These are phyloP conservation scores for Coemansia pectinata DNA, from an alignment of 192 early-diverging fungal genomes.

Conservation along the genomic window DNA sequence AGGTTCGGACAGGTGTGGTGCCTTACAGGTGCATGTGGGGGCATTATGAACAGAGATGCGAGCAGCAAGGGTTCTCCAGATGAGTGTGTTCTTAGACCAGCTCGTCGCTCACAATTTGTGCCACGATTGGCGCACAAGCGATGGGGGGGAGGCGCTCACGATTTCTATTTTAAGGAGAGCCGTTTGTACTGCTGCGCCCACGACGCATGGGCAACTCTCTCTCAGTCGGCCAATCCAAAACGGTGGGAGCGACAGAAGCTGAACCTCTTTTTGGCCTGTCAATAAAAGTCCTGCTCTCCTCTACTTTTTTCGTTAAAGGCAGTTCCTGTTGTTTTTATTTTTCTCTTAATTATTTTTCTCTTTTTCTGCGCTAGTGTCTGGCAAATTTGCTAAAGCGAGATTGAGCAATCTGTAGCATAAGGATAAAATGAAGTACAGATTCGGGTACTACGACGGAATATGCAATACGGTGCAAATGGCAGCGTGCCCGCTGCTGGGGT, in stretches of 20 bases:
- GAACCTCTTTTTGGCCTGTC: constrained; percentile 7
- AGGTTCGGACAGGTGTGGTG: neutral
- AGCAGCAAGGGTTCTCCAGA: constrained; percentile 1
- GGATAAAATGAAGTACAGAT: constrained; percentile 43
- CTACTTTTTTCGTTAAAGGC: neutral
- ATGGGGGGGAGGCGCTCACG: neutral
- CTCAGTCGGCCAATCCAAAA: neutral
- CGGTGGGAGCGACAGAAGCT: neutral
- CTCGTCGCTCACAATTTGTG: neutral
- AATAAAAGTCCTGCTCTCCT: neutral
- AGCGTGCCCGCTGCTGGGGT: constrained; percentile 88
- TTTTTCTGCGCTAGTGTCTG: neutral
- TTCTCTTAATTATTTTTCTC: constrained; percentile 10
- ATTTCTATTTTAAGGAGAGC: neutral
- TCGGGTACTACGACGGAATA: constrained; percentile 89
- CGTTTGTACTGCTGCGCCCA: neutral
- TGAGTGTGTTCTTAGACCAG: neutral
- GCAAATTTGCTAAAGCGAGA: constrained; percentile 2
- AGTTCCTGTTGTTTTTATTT: constrained; percentile 9
- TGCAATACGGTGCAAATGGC: constrained; percentile 83
- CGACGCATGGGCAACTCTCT: neutral
- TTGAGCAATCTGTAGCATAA: neutral
- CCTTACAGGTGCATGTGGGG: neutral
- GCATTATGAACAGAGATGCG: neutral
- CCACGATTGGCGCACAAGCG: neutral